These are phyloP conservation scores for Teunomyces stri DNA, from an alignment of 805 yeast species.

Conservation along the genomic window DNA sequence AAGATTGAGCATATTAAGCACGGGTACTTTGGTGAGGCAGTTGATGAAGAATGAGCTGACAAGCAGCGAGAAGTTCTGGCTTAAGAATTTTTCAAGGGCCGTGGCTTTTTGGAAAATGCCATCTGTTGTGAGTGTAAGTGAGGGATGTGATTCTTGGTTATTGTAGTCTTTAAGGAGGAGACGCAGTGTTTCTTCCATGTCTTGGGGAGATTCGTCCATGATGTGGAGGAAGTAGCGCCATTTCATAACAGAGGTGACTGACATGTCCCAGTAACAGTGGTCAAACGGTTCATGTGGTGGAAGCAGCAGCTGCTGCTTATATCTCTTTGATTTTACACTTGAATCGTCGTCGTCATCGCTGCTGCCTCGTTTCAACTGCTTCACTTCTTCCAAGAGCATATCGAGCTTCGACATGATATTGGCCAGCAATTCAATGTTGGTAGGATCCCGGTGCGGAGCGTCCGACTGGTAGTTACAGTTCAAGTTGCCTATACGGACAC, in stretches of 20 bases:
- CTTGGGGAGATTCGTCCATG: constrained; percentile 11
- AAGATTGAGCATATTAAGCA: constrained; percentile 27
- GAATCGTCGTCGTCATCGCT: not conserved
- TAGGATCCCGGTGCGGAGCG: constrained; percentile 18
- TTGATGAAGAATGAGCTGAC: constrained; percentile 30
- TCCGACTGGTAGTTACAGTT: constrained; percentile 32
- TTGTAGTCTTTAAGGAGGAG: constrained; percentile 15
- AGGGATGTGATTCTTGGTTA: not conserved
- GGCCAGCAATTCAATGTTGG: constrained; percentile 27
- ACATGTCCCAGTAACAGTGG: constrained; percentile 33
- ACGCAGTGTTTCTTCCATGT: constrained; percentile 8
- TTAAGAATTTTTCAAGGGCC: constrained; percentile 19
- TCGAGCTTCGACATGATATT: constrained; percentile 30
- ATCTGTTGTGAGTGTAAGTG: constrained; percentile 8
- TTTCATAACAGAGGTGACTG: constrained; percentile 25
- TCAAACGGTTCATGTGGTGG: constrained; percentile 7
- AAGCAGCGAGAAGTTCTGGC: constrained; percentile 14
- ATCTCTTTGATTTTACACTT: not conserved
- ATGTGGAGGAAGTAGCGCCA: constrained; percentile 25
- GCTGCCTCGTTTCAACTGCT: constrained; percentile 12
- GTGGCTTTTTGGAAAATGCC: constrained; percentile 12
- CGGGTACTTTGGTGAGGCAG: constrained; percentile 33
- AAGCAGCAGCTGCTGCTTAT: too few relatives aligned
- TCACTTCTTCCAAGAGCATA: constrained; percentile 23
- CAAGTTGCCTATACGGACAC: constrained; percentile 24